Percentiles rank a stretch among this genome's conserved stretches.
These are phyloP conservation scores for Fusarium pseudocircinatum DNA, from an alignment of 2,329 filamentous ascomycete genomes.

Conservation along the genomic window DNA sequence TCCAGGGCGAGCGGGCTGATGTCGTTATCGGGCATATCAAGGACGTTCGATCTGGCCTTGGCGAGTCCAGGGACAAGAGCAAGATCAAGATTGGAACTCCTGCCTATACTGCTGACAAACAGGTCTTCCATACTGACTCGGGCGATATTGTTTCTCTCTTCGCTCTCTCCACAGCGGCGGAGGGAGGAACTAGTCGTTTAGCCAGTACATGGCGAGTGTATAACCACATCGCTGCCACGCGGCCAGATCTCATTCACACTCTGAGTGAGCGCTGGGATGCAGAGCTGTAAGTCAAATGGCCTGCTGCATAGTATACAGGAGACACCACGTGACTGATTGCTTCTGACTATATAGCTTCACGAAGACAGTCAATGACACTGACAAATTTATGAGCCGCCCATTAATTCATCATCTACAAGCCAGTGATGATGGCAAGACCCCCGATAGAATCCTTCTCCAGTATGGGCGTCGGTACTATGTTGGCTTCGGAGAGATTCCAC, in stretches of 20 bases:
- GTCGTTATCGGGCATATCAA: neutral
- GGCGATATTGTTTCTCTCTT: neutral
- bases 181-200: neutral
- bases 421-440: neutral
- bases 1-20: neutral
- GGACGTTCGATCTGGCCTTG: neutral
- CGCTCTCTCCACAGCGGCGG: neutral
- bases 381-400: neutral
- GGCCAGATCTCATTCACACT: neutral
- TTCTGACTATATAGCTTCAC: neutral
- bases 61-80: neutral
- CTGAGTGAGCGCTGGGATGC: neutral
- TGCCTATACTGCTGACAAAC: neutral
- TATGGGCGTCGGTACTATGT: neutral
- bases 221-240: neutral
- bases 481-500: neutral
- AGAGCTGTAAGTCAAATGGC: neutral
- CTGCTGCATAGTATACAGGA: no score
- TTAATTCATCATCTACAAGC: neutral
- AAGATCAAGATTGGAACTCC: neutral
- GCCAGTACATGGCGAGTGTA: neutral
- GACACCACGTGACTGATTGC: no score
- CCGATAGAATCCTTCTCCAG: neutral
- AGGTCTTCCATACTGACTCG: neutral
- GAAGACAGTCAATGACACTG: neutral